Percentiles rank a stretch among this genome's conserved stretches.
Evolutionary conservation across 1,284 basidiomycete genomes (phyloP).

Genomic region (Ceratobasidium sp.): DNA sequence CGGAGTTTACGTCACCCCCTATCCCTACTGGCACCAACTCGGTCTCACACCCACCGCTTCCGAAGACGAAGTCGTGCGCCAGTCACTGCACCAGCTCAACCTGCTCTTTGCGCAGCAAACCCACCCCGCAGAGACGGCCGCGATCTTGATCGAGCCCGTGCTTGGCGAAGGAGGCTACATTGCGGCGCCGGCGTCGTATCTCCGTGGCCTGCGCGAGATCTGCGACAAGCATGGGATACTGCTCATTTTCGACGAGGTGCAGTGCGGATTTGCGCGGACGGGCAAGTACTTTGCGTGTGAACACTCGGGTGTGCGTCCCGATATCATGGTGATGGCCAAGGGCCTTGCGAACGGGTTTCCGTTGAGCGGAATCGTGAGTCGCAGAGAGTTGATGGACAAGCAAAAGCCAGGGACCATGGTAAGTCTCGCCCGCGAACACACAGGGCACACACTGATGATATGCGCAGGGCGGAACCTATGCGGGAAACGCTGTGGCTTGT

Average conservation of each 20-base stretch:
- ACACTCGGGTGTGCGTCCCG: conserved; percentile 81
- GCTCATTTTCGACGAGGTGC: conserved; percentile 86
- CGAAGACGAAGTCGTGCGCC: conserved; percentile 67
- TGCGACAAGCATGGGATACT: conserved; percentile 88
- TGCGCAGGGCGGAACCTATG: conserved; percentile 82
- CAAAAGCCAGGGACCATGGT: conserved; percentile 83
- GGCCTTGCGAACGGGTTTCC: conserved; percentile 96
- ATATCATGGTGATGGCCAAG: conserved; percentile 91
- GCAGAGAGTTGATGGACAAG: conserved; percentile 81
- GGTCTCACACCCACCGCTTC: conserved; percentile 69
- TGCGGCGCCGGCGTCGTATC: conserved; percentile 80
- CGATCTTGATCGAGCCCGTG: conserved; percentile 90
- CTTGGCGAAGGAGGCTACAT: conserved; percentile 96
- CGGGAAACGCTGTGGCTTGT: conserved; percentile 87
- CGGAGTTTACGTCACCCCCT: conserved; percentile 81
- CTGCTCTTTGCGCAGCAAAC: conserved; percentile 85
- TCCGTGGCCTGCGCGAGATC: conserved; percentile 78
- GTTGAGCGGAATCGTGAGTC: conserved; percentile 82
- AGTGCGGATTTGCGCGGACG: conserved; percentile 88
- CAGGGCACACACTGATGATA: conserved; percentile 40
- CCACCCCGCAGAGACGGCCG: conserved; percentile 84
- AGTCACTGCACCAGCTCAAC: conserved; percentile 82
- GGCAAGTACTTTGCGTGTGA: conserved; percentile 86
- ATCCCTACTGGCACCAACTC: conserved; percentile 93
- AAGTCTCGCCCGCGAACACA: conserved; percentile 41